These are phyloP conservation scores for Daldinia eschscholtzii DNA, from an alignment of 2,329 filamentous ascomycete genomes.

Conservation along the genomic window DNA sequence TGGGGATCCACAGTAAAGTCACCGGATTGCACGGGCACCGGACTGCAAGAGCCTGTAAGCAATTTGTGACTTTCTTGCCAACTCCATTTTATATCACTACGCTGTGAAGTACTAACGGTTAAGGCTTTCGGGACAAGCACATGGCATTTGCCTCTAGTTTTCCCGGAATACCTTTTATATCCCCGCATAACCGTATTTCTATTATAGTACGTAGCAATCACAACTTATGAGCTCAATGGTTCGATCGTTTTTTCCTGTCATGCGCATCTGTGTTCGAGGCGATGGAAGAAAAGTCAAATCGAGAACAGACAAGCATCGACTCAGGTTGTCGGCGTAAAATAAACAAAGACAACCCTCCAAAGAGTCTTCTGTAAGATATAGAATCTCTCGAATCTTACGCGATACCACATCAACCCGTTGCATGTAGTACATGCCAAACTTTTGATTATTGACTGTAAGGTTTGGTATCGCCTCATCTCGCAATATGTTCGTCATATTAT, in stretches of 20 bases:
- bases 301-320: neutral
- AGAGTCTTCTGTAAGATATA: neutral
- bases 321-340: neutral
- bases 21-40: neutral
- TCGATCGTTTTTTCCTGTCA: neutral
- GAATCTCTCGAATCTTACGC: neutral
- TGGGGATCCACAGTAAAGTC: constrained; percentile 9
- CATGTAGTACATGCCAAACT: neutral
- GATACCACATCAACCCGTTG: neutral
- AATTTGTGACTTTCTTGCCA: constrained; percentile 5
- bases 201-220: neutral
- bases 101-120: neutral
- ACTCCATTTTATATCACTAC: neutral
- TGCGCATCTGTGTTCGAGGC: no score
- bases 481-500: neutral
- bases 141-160: constrained; percentile 7
- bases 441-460: neutral
- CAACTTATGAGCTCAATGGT: neutral
- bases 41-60: constrained; percentile 3
- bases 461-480: neutral
- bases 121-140: constrained; percentile 20
- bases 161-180: neutral
- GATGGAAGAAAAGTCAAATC: neutral
- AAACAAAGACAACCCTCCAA: neutral
- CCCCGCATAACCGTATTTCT: neutral